Percentiles rank a stretch among this genome's conserved stretches.
Evolutionary conservation across 192 early-diverging fungal species (phyloP).

Genomic region (Gigaspora rosea): DNA sequence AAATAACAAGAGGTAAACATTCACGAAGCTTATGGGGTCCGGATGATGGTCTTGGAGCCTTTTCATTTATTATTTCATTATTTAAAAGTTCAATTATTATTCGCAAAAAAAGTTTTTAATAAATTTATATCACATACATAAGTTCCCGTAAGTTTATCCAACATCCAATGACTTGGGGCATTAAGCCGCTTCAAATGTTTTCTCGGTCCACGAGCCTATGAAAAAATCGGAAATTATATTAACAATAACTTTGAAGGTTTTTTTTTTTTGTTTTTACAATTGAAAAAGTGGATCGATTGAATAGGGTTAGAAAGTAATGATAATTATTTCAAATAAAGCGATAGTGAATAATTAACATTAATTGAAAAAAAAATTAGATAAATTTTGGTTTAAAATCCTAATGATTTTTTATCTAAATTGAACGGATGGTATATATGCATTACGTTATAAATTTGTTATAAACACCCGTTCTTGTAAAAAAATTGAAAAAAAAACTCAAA

Average conservation of each 20-base stretch:
- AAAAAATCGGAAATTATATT: too few species aligned
- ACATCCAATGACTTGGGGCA: conserved; percentile 99
- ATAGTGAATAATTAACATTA: too few species aligned
- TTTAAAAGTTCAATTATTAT: too few species aligned
- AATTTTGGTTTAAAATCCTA: too few species aligned
- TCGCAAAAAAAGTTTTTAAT: background rate
- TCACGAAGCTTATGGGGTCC: conserved; percentile 99
- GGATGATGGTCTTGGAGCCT: conserved; percentile 91
- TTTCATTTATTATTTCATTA: conserved; percentile 33
- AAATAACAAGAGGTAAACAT: conserved; percentile 96
- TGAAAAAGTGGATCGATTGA: conserved; percentile 8
- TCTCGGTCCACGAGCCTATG: conserved; percentile 92
- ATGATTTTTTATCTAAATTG: too few species aligned
- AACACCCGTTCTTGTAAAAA: too few species aligned
- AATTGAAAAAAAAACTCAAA: too few species aligned
- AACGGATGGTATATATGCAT: too few species aligned
- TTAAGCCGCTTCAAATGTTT: conserved; percentile 99
- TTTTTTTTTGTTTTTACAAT: background rate
- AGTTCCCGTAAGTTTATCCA: conserved; percentile 99
- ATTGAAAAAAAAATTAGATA: too few species aligned
- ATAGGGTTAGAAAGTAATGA: background rate
- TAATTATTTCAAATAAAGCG: background rate
- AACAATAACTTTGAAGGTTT: too few species aligned
- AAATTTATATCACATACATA: conserved; percentile 55
- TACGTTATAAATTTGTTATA: too few species aligned